A percentile compares a stretch with the other conserved stretches of the same genome.
Evolutionary conservation across 2,329 filamentous ascomycete genomes (phyloP).

Genomic region (Acrocalymma vagum): DNA sequence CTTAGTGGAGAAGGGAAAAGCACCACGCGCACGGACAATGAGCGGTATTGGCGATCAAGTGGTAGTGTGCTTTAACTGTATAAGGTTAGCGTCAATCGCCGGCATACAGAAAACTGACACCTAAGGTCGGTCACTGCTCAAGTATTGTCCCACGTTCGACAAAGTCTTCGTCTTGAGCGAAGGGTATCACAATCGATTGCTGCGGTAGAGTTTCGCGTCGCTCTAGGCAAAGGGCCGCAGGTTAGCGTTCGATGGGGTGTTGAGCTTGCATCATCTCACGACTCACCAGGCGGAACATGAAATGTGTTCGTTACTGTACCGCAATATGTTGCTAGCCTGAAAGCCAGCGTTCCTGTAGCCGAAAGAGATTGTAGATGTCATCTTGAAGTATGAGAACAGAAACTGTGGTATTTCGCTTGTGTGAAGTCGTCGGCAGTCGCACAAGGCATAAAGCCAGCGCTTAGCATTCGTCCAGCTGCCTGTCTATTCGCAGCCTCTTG

Average conservation of each 20-base stretch:
- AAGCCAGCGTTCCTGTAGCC: conserved; percentile 6
- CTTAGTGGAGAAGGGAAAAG: too few species aligned
- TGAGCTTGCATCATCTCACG: not conserved
- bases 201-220: conserved; percentile 5
- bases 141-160: too few species aligned
- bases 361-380: conserved; percentile 7
- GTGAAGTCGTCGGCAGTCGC: not conserved
- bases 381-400: conserved; percentile 1
- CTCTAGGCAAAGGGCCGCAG: conserved; percentile 1
- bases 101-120: too few species aligned
- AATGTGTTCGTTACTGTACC: conserved; percentile 6
- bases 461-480: too few species aligned
- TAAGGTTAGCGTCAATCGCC: too few species aligned
- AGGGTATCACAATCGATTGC: not conserved
- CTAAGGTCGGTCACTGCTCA: too few species aligned
- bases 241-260: conserved; percentile 4
- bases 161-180: conserved; percentile 1
- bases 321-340: conserved; percentile 3
- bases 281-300: conserved; percentile 6
- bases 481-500: too few species aligned
- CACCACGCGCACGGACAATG: too few species aligned
- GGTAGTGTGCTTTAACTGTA: too few species aligned
- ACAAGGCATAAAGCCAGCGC: too few species aligned
- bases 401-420: conserved; percentile 1
- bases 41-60: too few species aligned